Conservation (phyloP, 2,329 filamentous ascomycete species). For the Hansfordia pulvinata region DNA sequence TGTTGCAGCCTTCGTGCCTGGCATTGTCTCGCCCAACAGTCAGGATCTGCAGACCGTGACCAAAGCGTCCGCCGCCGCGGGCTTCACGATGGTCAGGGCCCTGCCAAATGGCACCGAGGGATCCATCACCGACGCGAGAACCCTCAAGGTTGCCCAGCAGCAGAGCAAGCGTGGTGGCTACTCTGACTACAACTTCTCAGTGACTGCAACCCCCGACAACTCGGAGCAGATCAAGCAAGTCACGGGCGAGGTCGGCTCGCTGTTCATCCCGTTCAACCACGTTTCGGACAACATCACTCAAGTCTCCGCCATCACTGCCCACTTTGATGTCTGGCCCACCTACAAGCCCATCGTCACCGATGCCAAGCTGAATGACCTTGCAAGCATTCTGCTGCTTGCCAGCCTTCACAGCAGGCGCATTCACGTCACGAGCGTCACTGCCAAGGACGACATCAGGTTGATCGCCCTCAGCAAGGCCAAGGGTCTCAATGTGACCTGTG, state of each 20-base stretch:
- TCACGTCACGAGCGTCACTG: slow-evolving; percentile 70
- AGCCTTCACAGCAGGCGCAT: slow-evolving; percentile 68
- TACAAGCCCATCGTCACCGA: slow-evolving; percentile 74
- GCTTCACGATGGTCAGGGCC: slow-evolving; percentile 69
- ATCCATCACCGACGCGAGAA: slow-evolving; percentile 58
- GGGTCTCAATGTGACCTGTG: slow-evolving; percentile 70
- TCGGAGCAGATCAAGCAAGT: slow-evolving; percentile 62
- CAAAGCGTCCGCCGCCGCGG: slow-evolving; percentile 59
- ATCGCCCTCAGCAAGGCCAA: slow-evolving; percentile 70
- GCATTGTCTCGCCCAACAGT: slow-evolving; percentile 49
- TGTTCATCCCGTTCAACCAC: slow-evolving; percentile 76
- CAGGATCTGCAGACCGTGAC: slow-evolving; percentile 57
- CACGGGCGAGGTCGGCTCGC: slow-evolving; percentile 59
- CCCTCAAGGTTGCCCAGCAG: slow-evolving; percentile 58
- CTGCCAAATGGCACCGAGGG: slow-evolving; percentile 64
- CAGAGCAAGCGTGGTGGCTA: slow-evolving; percentile 54
- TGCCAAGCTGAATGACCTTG: slow-evolving; percentile 66
- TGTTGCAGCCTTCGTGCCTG: slow-evolving; percentile 67
- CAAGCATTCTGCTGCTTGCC: slow-evolving; percentile 65
- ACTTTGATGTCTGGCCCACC: slow-evolving; percentile 65
- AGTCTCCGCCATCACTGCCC: slow-evolving; percentile 64
- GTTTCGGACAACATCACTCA: slow-evolving; percentile 74
- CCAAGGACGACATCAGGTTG: slow-evolving; percentile 64
- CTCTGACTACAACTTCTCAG: slow-evolving; percentile 72
- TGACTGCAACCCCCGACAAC: slow-evolving; percentile 60